Percentiles rank a stretch among this genome's conserved stretches.
These are phyloP conservation scores for Aspergillus sparsus DNA, from an alignment of 495 filamentous ascomycete genomes.

Conservation along the genomic window DNA sequence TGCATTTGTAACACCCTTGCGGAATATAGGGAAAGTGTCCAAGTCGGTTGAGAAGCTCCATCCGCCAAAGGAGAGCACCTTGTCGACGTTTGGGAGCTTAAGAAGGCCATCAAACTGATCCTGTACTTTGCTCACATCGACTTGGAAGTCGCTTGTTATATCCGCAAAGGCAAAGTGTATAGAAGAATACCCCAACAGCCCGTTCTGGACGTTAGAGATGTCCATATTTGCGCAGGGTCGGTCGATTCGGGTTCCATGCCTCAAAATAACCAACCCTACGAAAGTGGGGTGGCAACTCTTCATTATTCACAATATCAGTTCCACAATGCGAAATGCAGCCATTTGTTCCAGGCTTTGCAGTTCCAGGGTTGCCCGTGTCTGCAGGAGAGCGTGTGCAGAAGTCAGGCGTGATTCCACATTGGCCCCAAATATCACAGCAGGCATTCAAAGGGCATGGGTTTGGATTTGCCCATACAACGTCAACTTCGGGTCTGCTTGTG, in stretches of 20 bases:
- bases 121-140: constrained; percentile 23
- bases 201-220: constrained; percentile 19
- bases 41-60: constrained; percentile 45
- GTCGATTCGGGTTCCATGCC: constrained; percentile 15
- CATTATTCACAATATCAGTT: not conserved
- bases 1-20: constrained; percentile 32
- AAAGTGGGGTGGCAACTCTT: too few relatives aligned
- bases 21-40: constrained; percentile 38
- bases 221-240: constrained; percentile 27
- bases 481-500: not conserved
- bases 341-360: not conserved
- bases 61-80: constrained; percentile 50
- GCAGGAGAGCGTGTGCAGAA: not conserved
- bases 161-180: constrained; percentile 46
- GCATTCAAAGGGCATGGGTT: constrained; percentile 7
- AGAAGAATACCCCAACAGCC: constrained; percentile 42
- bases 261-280: not conserved
- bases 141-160: constrained; percentile 30
- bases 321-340: constrained; percentile 12
- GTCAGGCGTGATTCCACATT: constrained; percentile 7
- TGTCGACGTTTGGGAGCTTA: constrained; percentile 24
- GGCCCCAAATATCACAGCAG: constrained; percentile 9
- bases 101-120: constrained; percentile 30
- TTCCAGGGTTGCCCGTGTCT: not conserved
- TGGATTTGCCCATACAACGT: not conserved